Evolutionary conservation across 2,329 filamentous ascomycete genomes (phyloP), one percentile per base, ranked within the genome.

Genomic region (Fusarium longipes): DNA sequence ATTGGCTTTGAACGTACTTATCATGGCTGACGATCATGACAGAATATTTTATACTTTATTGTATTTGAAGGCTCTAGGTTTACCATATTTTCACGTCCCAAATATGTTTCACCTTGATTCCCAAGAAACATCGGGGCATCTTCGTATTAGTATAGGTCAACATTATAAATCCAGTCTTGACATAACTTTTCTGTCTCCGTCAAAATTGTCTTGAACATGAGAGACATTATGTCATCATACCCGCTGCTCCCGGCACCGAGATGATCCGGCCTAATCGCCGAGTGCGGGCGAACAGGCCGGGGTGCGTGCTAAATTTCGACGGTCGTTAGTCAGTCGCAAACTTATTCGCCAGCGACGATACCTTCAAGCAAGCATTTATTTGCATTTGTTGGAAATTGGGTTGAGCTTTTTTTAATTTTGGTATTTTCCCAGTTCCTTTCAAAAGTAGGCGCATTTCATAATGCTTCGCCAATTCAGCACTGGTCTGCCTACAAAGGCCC

Each of bases 381-480:
- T 40, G 43, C 44, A 49, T 47, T 45, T 53, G 12, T 57, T 65
- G 47, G 47, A 33, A 59, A 39, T 66, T 68, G 57, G 57, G 30
- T 47, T 35, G 27, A 50, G 39, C 50, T 47, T 51, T 49, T n/a
- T n/a, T n/a, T n/a, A n/a, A n/a, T n/a, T n/a, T 42, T 17, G n/a
- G 17, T 42, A 10, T 38, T 53, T 57, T 12, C 36, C 33, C 25
- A 33, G 45, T 47, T 61, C 33, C 33, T 49, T 27, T 43, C 35
- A 68, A 14, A 43, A 43, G 54, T 51, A 66, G 35, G 57, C 24
- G 56, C 56, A 51, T 63, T 22, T 14, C 17, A 50, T 17, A 55
- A 80, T 80, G 78, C 70, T 80, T 69, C 77, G 78, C 72, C 74
- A 77, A 65, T 70, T 79, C 58, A 73, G 74, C 56, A 54, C 78